phyloP scores from a whole-genome alignment of 106 monocot genomes.

The Dendrobium huoshanense region DNA sequence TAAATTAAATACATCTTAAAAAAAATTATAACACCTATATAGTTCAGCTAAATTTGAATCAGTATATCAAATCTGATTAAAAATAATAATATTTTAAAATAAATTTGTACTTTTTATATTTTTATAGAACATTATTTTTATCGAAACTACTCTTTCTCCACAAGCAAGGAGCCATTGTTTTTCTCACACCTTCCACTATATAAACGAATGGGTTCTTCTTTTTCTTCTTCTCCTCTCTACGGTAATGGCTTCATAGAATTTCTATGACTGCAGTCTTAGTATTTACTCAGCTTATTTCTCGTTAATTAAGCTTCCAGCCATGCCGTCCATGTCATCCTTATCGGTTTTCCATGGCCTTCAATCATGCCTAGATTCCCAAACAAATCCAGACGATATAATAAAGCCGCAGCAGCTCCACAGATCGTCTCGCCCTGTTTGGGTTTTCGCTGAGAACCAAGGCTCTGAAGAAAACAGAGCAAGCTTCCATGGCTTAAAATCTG shows the following conservation, averaged over 20 bases:
- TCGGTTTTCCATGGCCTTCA: not conserved
- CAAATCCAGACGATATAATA: not conserved
- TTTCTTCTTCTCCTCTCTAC: not conserved
- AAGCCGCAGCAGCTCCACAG: not conserved
- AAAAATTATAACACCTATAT: no score
- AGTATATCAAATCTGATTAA: no score
- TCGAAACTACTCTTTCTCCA: not conserved
- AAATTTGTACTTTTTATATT: no score
- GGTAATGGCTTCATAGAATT: not conserved
- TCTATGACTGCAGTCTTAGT: no score
- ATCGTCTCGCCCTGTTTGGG: not conserved
- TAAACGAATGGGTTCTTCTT: not conserved
- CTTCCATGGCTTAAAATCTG: not conserved
- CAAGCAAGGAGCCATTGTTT: not conserved
- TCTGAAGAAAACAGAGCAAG: not conserved
- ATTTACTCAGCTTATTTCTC: not conserved
- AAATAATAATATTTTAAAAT: no score
- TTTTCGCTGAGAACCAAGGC: not conserved
- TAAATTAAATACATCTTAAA: no score
- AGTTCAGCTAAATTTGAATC: no score
- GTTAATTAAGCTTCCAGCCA: not conserved
- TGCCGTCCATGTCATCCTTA: not conserved
- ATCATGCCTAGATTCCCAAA: not conserved
- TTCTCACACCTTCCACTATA: not conserved
- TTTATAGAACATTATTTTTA: no score